Evolutionary conservation across 78 protist genomes (phyloP).

Genomic region (Parvularia atlantis): DNA sequence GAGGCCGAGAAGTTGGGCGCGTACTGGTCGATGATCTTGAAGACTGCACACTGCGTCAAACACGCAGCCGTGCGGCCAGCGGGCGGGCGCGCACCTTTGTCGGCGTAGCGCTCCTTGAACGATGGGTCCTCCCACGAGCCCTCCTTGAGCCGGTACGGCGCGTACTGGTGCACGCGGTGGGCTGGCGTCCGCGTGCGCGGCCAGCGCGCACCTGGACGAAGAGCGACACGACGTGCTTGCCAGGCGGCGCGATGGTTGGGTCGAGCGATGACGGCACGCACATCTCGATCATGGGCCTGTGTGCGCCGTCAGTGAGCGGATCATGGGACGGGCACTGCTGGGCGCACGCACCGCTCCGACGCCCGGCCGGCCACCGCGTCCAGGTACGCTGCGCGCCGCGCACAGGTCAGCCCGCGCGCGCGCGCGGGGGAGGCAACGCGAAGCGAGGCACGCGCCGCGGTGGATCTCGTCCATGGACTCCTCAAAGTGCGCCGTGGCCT

Average conservation of each 20-base stretch:
- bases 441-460: not conserved
- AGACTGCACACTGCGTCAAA: slow-evolving; percentile 10
- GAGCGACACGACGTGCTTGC: slow-evolving; percentile 39
- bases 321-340: too few relatives aligned
- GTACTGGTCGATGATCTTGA: slow-evolving; percentile 20
- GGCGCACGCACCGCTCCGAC: too few relatives aligned
- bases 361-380: slow-evolving; percentile 17
- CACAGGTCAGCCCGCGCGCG: not conserved
- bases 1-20: slow-evolving; percentile 41
- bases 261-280: slow-evolving; percentile 48
- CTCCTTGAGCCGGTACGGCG: slow-evolving; percentile 33
- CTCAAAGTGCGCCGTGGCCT: slow-evolving; percentile 38
- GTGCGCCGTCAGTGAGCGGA: too few relatives aligned
- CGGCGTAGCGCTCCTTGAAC: slow-evolving; percentile 10
- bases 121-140: slow-evolving; percentile 31
- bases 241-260: slow-evolving; percentile 35
- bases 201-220: too few relatives aligned
- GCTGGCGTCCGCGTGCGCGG: too few relatives aligned
- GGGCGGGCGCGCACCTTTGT: not conserved
- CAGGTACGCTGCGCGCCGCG: not conserved
- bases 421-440: too few relatives aligned
- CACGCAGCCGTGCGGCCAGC: too few relatives aligned
- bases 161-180: too few relatives aligned
- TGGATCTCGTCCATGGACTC: slow-evolving; percentile 1
- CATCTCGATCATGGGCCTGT: slow-evolving; percentile 63